Percentiles rank a stretch among this genome's conserved stretches.
Evolutionary conservation across 345 rosid species (phyloP).

Genomic region (Gossypium anomalum): DNA sequence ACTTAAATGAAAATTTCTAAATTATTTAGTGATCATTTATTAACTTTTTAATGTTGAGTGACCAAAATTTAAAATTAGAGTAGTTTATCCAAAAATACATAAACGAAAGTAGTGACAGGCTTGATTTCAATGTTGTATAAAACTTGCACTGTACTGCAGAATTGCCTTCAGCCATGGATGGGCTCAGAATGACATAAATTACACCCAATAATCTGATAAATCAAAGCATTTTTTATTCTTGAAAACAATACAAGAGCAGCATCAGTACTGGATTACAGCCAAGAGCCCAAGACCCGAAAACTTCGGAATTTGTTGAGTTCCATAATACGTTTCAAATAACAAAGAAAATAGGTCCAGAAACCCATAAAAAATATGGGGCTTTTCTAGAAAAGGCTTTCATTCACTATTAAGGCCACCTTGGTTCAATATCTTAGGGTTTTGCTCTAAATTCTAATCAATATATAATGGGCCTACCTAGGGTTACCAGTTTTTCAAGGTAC

Average conservation of each 20-base stretch:
- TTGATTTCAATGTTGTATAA: neutral
- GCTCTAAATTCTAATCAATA: neutral
- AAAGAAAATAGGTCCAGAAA: neutral
- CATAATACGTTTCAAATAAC: neutral
- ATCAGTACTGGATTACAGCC: neutral
- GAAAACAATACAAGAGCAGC: neutral
- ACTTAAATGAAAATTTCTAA: too few relatives aligned
- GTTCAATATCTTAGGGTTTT: slow-evolving; percentile 1
- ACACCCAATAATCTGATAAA: neutral
- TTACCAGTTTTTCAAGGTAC: neutral
- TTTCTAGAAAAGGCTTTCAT: neutral
- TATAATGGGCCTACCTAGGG: neutral
- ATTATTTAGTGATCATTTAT: too few relatives aligned
- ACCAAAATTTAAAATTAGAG: too few relatives aligned
- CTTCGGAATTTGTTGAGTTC: neutral
- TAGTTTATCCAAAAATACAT: neutral
- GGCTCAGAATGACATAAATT: neutral
- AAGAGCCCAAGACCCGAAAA: neutral
- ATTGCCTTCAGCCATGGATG: neutral
- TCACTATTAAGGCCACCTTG: neutral
- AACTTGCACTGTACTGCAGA: neutral
- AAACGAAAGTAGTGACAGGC: neutral
- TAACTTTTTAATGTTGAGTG: too few relatives aligned
- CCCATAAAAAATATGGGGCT: neutral
- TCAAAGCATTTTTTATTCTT: neutral